A percentile compares a stretch with the other conserved stretches of the same genome.
Evolutionary conservation across 805 yeast species (phyloP).

Genomic region (Candida xiaguanensis): DNA sequence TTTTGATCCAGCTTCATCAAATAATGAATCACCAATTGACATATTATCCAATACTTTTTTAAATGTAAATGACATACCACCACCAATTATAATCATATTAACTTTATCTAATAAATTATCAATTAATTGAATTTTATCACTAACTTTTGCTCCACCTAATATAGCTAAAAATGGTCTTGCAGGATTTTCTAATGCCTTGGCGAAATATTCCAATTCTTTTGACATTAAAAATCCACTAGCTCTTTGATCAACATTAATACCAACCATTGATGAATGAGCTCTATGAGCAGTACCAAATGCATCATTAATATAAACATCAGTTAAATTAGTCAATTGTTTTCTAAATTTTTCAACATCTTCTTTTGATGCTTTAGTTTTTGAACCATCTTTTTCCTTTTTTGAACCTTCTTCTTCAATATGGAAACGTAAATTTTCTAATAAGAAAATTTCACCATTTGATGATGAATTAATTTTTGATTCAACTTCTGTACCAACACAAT

Average conservation of each 20-base stretch:
- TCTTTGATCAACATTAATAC: constrained; percentile 90
- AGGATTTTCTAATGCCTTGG: constrained; percentile 98
- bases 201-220: constrained; percentile 95
- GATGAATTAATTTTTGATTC: constrained; percentile 74
- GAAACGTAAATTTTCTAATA: constrained; percentile 96
- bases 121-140: constrained; percentile 97
- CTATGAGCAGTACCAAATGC: constrained; percentile 99
- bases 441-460: constrained; percentile 74
- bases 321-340: constrained; percentile 82
- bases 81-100: constrained; percentile 90
- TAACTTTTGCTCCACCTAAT: constrained; percentile 99
- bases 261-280: constrained; percentile 99
- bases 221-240: constrained; percentile 99
- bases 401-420: constrained; percentile 98
- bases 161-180: constrained; percentile 97
- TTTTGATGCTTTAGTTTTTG: constrained; percentile 88
- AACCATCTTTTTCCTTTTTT: constrained; percentile 78
- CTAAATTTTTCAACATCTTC: constrained; percentile 87
- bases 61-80: constrained; percentile 99
- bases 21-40: constrained; percentile 88
- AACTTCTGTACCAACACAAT: constrained; percentile 91
- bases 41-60: constrained; percentile 85
- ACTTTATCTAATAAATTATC: constrained; percentile 97
- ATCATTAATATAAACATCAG: constrained; percentile 96
- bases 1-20: constrained; percentile 92